phyloP scores from a whole-genome alignment of 257 asterid species.

The Fraxinus americana region DNA sequence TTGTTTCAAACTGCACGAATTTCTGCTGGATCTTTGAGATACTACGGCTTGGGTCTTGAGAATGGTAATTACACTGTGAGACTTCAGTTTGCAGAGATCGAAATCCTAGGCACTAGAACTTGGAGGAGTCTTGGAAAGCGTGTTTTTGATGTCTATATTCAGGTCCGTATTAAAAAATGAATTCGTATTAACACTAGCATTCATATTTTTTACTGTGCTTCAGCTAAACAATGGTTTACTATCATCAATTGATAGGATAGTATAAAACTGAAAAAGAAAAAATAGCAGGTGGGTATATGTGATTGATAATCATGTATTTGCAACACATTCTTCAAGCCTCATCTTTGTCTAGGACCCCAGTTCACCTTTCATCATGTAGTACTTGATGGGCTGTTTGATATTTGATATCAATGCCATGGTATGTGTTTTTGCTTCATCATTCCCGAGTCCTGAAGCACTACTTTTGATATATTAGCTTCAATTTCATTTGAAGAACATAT shows the following conservation, averaged over 20 bases:
- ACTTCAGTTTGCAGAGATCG: constrained; percentile 69
- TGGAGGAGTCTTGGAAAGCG: constrained; percentile 86
- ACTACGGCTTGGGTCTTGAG: constrained; percentile 76
- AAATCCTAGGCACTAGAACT: constrained; percentile 30
- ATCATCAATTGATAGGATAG: neutral
- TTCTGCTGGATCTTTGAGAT: constrained; percentile 84
- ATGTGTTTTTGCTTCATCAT: neutral
- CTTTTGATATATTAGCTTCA: neutral
- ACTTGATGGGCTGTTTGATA: neutral
- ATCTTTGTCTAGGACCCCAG: neutral
- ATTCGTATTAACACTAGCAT: neutral
- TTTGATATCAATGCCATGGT: neutral
- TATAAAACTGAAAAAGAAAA: neutral
- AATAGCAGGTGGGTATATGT: neutral
- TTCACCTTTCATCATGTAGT: neutral
- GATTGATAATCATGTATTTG: neutral
- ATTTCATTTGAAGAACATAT: neutral
- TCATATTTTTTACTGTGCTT: neutral
- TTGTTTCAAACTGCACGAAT: constrained; percentile 38
- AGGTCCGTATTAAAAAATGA: constrained; percentile 42
- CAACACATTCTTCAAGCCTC: neutral
- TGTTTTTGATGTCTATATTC: constrained; percentile 73
- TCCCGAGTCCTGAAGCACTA: neutral
- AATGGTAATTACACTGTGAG: constrained; percentile 76
- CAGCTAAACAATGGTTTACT: neutral